Evolutionary conservation across 345 rosid species (phyloP), one percentile per base, ranked within the genome.

Genomic region (Populus deltoides): DNA sequence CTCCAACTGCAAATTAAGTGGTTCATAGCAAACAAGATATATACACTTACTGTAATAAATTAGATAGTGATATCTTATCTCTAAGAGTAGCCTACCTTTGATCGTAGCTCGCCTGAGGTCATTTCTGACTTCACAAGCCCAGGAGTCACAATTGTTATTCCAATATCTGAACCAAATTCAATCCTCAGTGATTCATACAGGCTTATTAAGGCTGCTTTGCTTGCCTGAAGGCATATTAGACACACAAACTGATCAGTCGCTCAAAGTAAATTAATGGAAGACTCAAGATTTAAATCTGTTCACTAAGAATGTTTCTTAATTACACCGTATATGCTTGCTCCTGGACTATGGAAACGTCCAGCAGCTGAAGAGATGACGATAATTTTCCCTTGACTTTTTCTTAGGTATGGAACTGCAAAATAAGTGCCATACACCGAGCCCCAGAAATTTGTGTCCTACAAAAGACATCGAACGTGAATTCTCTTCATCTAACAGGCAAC

Each of bases 381-480:
- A 31, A 91, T 85, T 77, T 76, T 89, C 73, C 93, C 92, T 84
- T 75, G 80, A 39, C 55, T 87, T 75, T 61, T 74, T 71, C 66
- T 83, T 45, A 88, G 78, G 79, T 85, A 43, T 0, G 86, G 86
- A 74, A 65, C 17, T 22, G 89, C 89, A 29, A 79, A 89, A 35
- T 55, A 78, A 7, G 88, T 76, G 70, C 81, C 68, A 77, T 79
- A 82, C 3, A 82, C 88, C 7, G 90, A 83, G 27, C 94, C 91
- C 94, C 92, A 90, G 71, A 90, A 89, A 82, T 89, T 89, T 22
- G 73, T 77, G 45, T 89, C 85, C 92, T 84, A 31, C 12, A 33
- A 25, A 47, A 22, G 11, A 22, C n/a, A 8, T 20, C 24, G 8
- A 22, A 53, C 20, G 24, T 53, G n/a, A 53, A 18, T 53, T 53